Evolutionary conservation across 352 stramenopile species (phyloP), one percentile per base, ranked within the genome.

Genomic region (Pythium chondricola): DNA sequence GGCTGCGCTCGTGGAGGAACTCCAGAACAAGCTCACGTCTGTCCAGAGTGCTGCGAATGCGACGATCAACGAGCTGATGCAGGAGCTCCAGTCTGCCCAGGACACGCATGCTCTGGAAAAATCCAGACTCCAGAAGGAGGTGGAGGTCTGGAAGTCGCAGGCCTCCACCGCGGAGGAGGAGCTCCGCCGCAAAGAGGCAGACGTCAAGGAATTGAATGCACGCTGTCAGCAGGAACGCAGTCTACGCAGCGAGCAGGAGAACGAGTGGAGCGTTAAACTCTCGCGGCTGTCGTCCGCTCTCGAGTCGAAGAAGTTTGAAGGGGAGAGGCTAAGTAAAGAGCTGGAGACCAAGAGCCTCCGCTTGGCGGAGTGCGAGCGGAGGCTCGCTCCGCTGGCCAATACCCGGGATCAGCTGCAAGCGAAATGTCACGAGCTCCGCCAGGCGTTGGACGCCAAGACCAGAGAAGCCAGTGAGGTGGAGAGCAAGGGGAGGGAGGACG

Each of bases 31-130:
- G 47, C 71, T 89, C 44, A 71, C 66, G 14, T 82, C 78, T 0
- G 75, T 89, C 21, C 78, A 89, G 51, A 83, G 44, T 49, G 78
- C 78, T 5, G 78, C 78, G 13, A 89, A 89, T 56, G 78, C 78
- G 0, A 89, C 78, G 7, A 87, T 89, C 39, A 83, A 89, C 48
- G 78, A 89, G 20, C 50, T 89, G 2, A 69, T 87, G 39, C 47
- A 32, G 6, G 78, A 89, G 48, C 30, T 89, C 8, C 76, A 86
- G 47, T 58, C 58, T 21, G 66, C 65, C 6, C 74, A 87, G 17
- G 78, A 89, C 26, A 58, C 71, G 22, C 56, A 82, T 16, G 59
- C 66, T 11, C 66, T 71, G 8, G 78, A 89, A 18, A 78, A 81
- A 18, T 66, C 36, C 37, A 69, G 71, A 4, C 56, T 58, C 0